Base-by-base conservation (phyloP, 352 stramenopile species). In the Phytophthora sp. region DNA sequence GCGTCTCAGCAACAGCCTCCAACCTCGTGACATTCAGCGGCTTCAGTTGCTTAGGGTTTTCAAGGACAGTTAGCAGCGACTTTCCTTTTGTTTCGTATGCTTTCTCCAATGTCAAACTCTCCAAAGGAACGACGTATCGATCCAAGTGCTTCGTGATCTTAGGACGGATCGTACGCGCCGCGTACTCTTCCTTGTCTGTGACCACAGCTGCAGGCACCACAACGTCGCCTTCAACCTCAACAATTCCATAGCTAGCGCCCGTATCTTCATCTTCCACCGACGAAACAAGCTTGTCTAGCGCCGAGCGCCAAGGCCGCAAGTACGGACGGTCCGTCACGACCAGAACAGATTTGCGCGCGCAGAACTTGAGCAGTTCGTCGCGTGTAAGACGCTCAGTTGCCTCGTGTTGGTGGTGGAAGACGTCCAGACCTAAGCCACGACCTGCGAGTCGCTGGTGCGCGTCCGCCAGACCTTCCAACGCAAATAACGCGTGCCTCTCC, bases 221-320 rank as follows among this genome's bases (percentile, higher is more conserved):
- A 29, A 99, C 98, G 66, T 99, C 97, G 2, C 97, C 93, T 76
- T 99, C 98, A 18, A 99, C 91, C 59, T 99, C 90, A 62, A 97
- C 88, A 50, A 99, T 53, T 0, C 79, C 81, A 56, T 81, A 94
- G 8, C 33, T 18, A 56, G 50, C 38, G 35, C 41, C 15, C n/a
- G 36, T 35, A 16, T 63, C 16, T 79, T 79, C 20, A 86, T 63
- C 11, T 73, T 80, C 12, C 42, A 58, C 44, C 31, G 44, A 12
- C 67, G 57, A 57, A 20, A 82, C 88, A 18, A 86, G 76, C 38
- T 69, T 63, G 20, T 81, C 56, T 11, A 89, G 58, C 6, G 77
- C 72, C n/a, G 76, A 64, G 12, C 72, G 71, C 68, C 77, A 80
- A 23, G 81, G 76, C 29, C 84, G 79, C 53, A 95, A 63, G 44